Percentiles rank a stretch among this genome's conserved stretches.
Evolutionary conservation across 371 early-diverging fungal genomes (phyloP).

Genomic region (Batkoa obscura): DNA sequence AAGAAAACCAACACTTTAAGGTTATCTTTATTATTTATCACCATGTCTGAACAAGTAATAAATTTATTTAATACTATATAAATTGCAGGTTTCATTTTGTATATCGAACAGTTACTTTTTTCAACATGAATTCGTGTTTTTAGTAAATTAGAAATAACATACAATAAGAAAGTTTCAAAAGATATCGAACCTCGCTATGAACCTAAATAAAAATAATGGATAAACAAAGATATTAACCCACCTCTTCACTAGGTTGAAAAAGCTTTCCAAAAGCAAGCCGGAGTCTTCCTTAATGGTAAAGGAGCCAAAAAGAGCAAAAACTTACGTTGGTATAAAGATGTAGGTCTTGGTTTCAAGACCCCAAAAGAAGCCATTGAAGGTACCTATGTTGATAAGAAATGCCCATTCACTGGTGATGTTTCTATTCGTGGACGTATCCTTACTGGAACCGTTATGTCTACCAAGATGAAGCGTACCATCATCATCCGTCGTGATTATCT

Average conservation of each 20-base stretch:
- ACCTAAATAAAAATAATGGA: background rate
- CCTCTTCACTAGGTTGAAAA: constrained; percentile 35
- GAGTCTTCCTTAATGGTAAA: constrained; percentile 90
- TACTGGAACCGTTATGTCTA: constrained; percentile 88
- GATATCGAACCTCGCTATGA: no score
- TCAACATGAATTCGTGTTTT: background rate
- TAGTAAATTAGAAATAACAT: background rate
- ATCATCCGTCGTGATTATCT: constrained; percentile 98
- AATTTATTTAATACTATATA: background rate
- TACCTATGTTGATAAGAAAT: constrained; percentile 99
- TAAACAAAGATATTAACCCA: background rate
- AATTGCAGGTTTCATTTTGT: background rate
- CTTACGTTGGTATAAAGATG: constrained; percentile 88
- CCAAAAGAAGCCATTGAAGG: constrained; percentile 96
- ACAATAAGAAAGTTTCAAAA: background rate
- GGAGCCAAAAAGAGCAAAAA: constrained; percentile 53
- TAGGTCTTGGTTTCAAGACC: constrained; percentile 98
- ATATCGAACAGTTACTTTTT: background rate
- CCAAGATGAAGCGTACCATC: constrained; percentile 99
- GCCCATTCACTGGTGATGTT: constrained; percentile 98
- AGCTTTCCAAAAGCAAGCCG: constrained; percentile 94
- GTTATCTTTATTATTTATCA: background rate
- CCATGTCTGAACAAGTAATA: background rate
- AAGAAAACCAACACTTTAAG: background rate
- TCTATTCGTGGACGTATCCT: constrained; percentile 97